Percentiles rank a stretch among this genome's conserved stretches.
phyloP scores from a whole-genome alignment of 805 yeast genomes.

The Metschnikowia amazonensis region DNA sequence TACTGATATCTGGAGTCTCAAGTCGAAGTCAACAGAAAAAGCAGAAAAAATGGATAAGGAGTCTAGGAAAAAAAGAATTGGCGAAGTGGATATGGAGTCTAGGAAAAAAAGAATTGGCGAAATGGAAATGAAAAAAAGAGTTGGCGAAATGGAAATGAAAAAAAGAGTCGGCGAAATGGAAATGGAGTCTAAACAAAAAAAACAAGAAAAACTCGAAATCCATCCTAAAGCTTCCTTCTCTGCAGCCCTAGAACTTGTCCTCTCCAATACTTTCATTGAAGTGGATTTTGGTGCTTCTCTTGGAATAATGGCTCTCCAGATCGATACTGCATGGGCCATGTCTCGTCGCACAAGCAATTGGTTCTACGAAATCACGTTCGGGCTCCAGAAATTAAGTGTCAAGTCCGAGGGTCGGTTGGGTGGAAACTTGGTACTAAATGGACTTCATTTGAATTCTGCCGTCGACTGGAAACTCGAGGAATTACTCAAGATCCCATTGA shows the following conservation, averaged over 20 bases:
- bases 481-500: slow-evolving; percentile 59
- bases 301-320: slow-evolving; percentile 55
- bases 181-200: too few relatives aligned
- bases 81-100: too few relatives aligned
- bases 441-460: slow-evolving; percentile 56
- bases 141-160: background rate
- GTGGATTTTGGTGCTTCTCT: slow-evolving; percentile 83
- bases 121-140: background rate
- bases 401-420: slow-evolving; percentile 75
- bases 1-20: slow-evolving; percentile 75
- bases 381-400: slow-evolving; percentile 50
- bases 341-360: slow-evolving; percentile 63
- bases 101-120: background rate
- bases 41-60: too few relatives aligned
- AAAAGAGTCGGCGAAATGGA: background rate
- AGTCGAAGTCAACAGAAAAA: too few relatives aligned
- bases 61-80: background rate
- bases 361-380: slow-evolving; percentile 67
- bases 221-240: slow-evolving; percentile 68
- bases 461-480: slow-evolving; percentile 61
- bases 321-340: slow-evolving; percentile 65
- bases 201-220: too few relatives aligned
- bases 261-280: slow-evolving; percentile 49
- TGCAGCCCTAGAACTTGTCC: slow-evolving; percentile 60
- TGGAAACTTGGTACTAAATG: slow-evolving; percentile 53